Percentiles rank a stretch among this genome's conserved stretches.
phyloP scores from a whole-genome alignment of 2,329 filamentous ascomycete species.

The Ciborinia camelliae region DNA sequence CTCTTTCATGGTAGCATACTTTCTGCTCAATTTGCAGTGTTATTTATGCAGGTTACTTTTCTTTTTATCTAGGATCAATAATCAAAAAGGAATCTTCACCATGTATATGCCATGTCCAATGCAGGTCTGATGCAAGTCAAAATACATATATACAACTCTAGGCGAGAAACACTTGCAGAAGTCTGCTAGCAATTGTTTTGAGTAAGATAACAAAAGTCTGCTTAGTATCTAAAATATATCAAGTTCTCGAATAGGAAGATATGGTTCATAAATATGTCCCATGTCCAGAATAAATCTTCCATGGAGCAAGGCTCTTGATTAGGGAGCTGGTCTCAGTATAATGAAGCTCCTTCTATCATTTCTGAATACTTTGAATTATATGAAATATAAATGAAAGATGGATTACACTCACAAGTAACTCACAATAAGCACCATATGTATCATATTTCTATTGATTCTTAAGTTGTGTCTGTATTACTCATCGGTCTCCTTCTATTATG shows the following conservation, averaged over 20 bases:
- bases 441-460: background rate
- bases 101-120: too few species aligned
- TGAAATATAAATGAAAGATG: background rate
- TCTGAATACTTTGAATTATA: background rate
- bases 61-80: too few species aligned
- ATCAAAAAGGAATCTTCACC: too few species aligned
- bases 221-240: background rate
- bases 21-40: accelerated
- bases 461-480: background rate
- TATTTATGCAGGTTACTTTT: too few species aligned
- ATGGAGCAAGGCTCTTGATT: accelerated
- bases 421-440: background rate
- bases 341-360: background rate
- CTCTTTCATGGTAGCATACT: too few species aligned
- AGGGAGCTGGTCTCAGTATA: too few species aligned
- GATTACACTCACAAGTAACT: background rate
- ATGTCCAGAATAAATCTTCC: background rate
- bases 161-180: background rate
- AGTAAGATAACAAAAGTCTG: too few species aligned
- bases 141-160: background rate
- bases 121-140: background rate
- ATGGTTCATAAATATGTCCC: background rate
- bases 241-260: background rate
- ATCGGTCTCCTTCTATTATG: background rate
- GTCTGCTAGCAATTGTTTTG: background rate